phyloP scores from a whole-genome alignment of 169 alveolate species.

The Plasmodium fragile region DNA sequence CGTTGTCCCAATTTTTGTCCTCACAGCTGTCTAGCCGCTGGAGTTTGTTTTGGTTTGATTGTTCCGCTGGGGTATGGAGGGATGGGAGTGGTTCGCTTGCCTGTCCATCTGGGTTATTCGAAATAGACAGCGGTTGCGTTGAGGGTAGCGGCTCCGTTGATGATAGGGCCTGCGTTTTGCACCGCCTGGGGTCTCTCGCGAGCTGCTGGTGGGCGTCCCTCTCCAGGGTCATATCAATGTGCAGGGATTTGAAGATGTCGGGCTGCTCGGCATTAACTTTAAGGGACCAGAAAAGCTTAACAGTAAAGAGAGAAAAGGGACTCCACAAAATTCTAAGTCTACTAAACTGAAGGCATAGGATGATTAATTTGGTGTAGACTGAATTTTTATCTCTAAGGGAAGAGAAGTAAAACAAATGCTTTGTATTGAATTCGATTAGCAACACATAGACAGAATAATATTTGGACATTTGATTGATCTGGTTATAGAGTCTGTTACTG shows the following conservation, averaged over 20 bases:
- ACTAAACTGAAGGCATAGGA: constrained; percentile 77
- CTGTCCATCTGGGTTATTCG: background rate
- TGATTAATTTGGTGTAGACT: constrained; percentile 71
- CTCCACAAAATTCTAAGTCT: constrained; percentile 81
- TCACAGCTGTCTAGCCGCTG: background rate
- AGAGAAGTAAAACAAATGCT: constrained; percentile 62
- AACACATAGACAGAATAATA: constrained; percentile 77
- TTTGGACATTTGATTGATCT: constrained; percentile 81
- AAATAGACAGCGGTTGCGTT: background rate
- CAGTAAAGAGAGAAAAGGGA: constrained; percentile 80
- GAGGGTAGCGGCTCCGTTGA: background rate
- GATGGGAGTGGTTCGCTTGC: background rate
- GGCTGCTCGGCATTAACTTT: constrained; percentile 74
- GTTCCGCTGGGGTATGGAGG: background rate
- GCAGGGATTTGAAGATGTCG: constrained; percentile 75
- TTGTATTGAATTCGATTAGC: constrained; percentile 77
- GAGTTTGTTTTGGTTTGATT: background rate
- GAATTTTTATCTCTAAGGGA: constrained; percentile 73
- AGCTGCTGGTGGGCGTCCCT: constrained; percentile 2
- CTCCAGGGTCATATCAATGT: constrained; percentile 50
- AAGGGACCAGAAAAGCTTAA: constrained; percentile 73
- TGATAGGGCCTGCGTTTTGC: background rate
- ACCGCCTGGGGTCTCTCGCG: background rate
- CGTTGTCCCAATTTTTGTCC: background rate
- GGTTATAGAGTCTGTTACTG: constrained; percentile 86